Evolutionary conservation across 2,329 filamentous ascomycete species (phyloP), one percentile per base, ranked within the genome.

Genomic region (Leptographium lundbergii): DNA sequence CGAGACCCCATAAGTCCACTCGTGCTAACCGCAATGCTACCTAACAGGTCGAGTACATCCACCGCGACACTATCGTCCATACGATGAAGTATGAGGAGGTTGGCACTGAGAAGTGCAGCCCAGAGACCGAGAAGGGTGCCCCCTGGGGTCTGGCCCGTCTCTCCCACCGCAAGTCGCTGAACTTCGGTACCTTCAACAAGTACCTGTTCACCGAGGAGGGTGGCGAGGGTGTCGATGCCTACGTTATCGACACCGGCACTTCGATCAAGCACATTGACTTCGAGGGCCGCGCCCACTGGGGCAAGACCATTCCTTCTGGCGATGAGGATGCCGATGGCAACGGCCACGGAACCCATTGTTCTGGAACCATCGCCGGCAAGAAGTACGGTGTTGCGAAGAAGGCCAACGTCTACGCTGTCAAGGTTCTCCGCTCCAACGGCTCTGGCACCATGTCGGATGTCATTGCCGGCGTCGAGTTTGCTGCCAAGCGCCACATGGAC

Each of bases 351-450:
- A 99, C 94, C 69, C 94, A 99, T 82, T 99, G 94, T 85, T 97
- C 94, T 64, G 94, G 94, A 68, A 99, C 95, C 63, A 87, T 99
- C 69, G 94, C 89, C 65, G 94, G 95, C 72, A 95, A 94, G 85
- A 96, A 96, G 81, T 99, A 96, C 72, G 94, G 94, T 83, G 94
- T 99, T 64, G 92, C 94, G 73, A 99, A 99, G 87, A 96, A 97
- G 84, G 94, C 95, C 71, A 85, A 89, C 67, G 80, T 99, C 73
- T 91, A 95, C 70, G 94, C 94, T 65, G 91, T 99, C 80, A 99
- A 99, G 86, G 94, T 99, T 48, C 88, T 99, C 67, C 85, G 88
- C 72, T 96, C 92, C 68, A 99, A 96, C 75, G 94, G 94, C 68
- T 96, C 92, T 56, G 94, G 94, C 69, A 91, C 90, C 72, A 99